These are phyloP conservation scores for Yarrowia keelungensis DNA, from an alignment of 805 yeast genomes.

Conservation along the genomic window DNA sequence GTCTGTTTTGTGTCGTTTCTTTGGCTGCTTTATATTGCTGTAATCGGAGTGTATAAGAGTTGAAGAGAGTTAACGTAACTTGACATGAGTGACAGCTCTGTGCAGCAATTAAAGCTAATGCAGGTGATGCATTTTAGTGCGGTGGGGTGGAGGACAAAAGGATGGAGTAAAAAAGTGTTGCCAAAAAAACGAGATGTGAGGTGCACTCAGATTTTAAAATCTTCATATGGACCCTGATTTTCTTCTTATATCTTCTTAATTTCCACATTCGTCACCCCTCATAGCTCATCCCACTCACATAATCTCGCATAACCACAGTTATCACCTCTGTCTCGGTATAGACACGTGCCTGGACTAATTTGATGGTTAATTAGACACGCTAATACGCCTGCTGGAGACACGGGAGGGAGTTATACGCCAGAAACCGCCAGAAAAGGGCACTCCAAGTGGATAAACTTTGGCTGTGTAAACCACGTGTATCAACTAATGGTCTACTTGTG, in stretches of 20 bases:
- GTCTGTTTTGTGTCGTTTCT: too few relatives aligned
- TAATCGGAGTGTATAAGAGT: neutral
- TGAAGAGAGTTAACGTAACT: neutral
- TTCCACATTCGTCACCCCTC: too few relatives aligned
- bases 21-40: neutral
- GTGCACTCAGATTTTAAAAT: too few relatives aligned
- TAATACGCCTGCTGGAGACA: neutral
- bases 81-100: neutral
- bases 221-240: too few relatives aligned
- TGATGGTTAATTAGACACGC: neutral
- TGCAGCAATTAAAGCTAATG: conserved; percentile 19
- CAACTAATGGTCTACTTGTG: too few relatives aligned
- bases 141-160: neutral
- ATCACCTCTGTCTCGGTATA: too few relatives aligned
- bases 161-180: too few relatives aligned
- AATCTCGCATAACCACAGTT: neutral
- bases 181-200: too few relatives aligned
- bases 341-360: conserved; percentile 12
- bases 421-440: too few relatives aligned
- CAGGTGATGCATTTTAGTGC: neutral
- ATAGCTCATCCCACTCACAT: neutral
- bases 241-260: too few relatives aligned
- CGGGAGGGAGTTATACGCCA: too few relatives aligned
- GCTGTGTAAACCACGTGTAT: too few relatives aligned
- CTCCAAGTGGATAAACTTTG: conserved; percentile 15